A percentile compares a stretch with the other conserved stretches of the same genome.
Evolutionary conservation across 2,329 filamentous ascomycete species (phyloP).

Genomic region (Dichotomopilus funicola): DNA sequence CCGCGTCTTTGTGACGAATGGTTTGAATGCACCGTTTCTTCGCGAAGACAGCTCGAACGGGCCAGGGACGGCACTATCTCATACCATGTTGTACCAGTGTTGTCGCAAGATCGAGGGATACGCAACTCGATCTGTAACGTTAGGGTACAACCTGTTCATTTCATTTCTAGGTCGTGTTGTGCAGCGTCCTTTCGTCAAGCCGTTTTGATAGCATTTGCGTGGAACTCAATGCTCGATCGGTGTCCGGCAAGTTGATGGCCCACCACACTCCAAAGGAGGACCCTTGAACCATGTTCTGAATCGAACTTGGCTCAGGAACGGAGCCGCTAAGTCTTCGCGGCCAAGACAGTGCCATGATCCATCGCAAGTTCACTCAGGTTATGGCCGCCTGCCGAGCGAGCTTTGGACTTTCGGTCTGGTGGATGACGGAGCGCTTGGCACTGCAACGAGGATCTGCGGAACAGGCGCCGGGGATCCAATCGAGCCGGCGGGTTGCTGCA

Average conservation of each 20-base stretch:
- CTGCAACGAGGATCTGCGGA: conserved; percentile 13
- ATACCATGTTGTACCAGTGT: no score
- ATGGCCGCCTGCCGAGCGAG: no score
- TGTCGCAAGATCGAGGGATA: no score
- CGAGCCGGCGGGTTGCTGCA: background rate
- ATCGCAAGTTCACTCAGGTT: no score
- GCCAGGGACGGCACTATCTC: no score
- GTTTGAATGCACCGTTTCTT: no score
- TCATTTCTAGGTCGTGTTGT: no score
- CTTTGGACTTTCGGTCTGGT: conserved; percentile 6
- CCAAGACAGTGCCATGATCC: conserved; percentile 1
- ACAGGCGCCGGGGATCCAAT: background rate
- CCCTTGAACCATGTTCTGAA: conserved; percentile 13
- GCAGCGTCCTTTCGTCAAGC: no score
- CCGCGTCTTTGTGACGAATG: no score
- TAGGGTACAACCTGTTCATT: no score
- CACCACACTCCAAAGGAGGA: conserved; percentile 10
- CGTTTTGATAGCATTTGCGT: background rate
- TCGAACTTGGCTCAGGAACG: conserved; percentile 14
- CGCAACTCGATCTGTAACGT: no score
- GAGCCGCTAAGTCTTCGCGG: conserved; percentile 12
- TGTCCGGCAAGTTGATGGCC: background rate
- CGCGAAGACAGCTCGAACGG: no score
- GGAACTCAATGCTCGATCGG: background rate
- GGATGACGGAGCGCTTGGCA: conserved; percentile 8